These are phyloP conservation scores for Amanita inopinata DNA, from an alignment of 768 basidiomycete species.

Conservation along the genomic window DNA sequence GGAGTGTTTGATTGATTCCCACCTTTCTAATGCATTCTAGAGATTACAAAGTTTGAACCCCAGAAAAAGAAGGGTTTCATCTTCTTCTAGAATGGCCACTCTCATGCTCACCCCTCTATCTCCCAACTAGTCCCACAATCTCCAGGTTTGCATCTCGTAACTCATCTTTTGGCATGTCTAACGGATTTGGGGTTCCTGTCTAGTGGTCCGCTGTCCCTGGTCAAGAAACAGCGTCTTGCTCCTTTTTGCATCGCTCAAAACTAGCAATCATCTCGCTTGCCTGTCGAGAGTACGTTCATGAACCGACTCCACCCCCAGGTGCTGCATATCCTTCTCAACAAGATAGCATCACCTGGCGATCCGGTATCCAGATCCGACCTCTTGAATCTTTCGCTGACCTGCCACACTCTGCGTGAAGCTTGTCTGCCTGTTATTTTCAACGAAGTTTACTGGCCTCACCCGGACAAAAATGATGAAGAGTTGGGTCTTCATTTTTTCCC, in stretches of 20 bases:
- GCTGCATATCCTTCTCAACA: slow-evolving; percentile 17
- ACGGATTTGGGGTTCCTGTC: too few species aligned
- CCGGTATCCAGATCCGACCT: slow-evolving; percentile 13
- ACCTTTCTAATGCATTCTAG: neutral
- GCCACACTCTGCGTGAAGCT: slow-evolving; percentile 18
- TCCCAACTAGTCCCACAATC: neutral
- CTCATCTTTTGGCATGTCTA: too few species aligned
- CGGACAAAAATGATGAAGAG: slow-evolving; percentile 25
- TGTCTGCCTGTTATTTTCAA: slow-evolving; percentile 24
- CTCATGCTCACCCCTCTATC: neutral
- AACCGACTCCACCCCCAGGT: slow-evolving; percentile 16
- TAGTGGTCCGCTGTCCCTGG: too few species aligned
- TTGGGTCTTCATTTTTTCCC: slow-evolving; percentile 30
- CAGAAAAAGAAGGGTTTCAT: slow-evolving; percentile 3
- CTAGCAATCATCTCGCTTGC: neutral
- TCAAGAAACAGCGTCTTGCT: neutral
- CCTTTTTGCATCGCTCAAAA: neutral
- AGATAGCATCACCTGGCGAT: slow-evolving; percentile 13
- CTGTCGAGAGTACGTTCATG: neutral
- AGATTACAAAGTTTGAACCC: neutral
- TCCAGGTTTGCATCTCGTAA: too few species aligned
- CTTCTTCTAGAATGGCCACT: neutral
- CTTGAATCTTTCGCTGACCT: slow-evolving; percentile 18
- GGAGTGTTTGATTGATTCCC: neutral
- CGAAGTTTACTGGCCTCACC: slow-evolving; percentile 31